These are phyloP conservation scores for Serendipita sp. DNA, from an alignment of 768 basidiomycete species.

Conservation along the genomic window DNA sequence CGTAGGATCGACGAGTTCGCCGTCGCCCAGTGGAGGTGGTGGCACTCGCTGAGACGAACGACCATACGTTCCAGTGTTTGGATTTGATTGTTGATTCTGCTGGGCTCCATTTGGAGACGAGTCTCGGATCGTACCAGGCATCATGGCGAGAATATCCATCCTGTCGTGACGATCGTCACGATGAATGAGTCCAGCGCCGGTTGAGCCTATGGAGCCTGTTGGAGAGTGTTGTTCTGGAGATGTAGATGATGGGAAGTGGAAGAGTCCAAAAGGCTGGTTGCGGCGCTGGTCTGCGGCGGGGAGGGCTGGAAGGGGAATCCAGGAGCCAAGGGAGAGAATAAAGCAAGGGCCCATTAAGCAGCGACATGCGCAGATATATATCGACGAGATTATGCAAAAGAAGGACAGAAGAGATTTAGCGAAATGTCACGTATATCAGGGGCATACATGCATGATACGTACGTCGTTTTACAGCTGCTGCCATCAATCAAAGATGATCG, in stretches of 20 bases:
- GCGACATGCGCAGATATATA: too few relatives aligned
- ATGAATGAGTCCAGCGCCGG: not conserved
- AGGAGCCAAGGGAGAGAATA: not conserved
- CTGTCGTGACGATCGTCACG: not conserved
- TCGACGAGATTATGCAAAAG: too few relatives aligned
- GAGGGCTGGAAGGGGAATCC: not conserved
- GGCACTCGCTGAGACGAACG: not conserved
- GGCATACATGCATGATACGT: too few relatives aligned
- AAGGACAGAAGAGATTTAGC: too few relatives aligned
- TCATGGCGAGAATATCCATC: constrained; percentile 5
- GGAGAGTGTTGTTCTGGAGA: constrained; percentile 3
- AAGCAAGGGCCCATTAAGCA: not conserved
- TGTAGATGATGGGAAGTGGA: not conserved
- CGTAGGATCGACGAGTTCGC: not conserved
- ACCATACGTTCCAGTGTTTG: not conserved
- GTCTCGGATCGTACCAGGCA: not conserved
- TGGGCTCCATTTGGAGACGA: not conserved
- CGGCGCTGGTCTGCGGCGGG: not conserved
- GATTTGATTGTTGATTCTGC: not conserved
- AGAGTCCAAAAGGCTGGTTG: not conserved
- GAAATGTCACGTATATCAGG: too few relatives aligned
- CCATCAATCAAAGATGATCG: too few relatives aligned
- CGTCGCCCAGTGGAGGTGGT: not conserved
- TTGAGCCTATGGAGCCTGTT: not conserved
- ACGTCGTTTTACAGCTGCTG: too few relatives aligned